Evolutionary conservation across 306 rosid species (phyloP).

Genomic region (Delonix regia): DNA sequence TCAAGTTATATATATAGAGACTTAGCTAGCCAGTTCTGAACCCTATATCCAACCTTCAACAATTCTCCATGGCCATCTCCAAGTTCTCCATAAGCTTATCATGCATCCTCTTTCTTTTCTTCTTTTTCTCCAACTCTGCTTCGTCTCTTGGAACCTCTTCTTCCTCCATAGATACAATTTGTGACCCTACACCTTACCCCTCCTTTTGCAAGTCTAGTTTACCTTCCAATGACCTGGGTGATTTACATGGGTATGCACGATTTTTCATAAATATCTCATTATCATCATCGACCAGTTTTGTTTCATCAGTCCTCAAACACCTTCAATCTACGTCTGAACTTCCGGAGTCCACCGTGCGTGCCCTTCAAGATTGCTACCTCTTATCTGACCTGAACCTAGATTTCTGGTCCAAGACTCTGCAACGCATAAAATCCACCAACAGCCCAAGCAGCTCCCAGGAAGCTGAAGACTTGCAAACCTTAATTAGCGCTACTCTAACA

Average conservation of each 20-base stretch:
- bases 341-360: slow-evolving; percentile 10
- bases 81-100: not conserved
- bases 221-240: not conserved
- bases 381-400: not conserved
- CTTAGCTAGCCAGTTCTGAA: not conserved
- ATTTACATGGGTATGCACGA: slow-evolving; percentile 10
- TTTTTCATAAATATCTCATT: slow-evolving; percentile 20
- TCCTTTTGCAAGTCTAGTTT: slow-evolving; percentile 34
- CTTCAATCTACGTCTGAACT: not conserved
- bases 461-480: slow-evolving; percentile 10
- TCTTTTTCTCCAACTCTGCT: slow-evolving; percentile 1
- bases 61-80: slow-evolving; percentile 30
- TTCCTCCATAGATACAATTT: slow-evolving; percentile 16
- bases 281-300: slow-evolving; percentile 9
- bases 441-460: not conserved
- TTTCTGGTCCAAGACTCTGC: slow-evolving; percentile 13
- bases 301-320: not conserved
- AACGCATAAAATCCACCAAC: slow-evolving; percentile 35
- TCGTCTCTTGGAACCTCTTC: slow-evolving; percentile 1
- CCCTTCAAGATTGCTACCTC: slow-evolving; percentile 39
- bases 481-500: slow-evolving; percentile 39
- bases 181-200: slow-evolving; percentile 39
- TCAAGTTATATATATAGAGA: slow-evolving; percentile 9
- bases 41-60: not conserved
- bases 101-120: not conserved